Evolutionary conservation across 257 asterid genomes (phyloP), one percentile per base, ranked within the genome.

Genomic region (Primulina tabacum): DNA sequence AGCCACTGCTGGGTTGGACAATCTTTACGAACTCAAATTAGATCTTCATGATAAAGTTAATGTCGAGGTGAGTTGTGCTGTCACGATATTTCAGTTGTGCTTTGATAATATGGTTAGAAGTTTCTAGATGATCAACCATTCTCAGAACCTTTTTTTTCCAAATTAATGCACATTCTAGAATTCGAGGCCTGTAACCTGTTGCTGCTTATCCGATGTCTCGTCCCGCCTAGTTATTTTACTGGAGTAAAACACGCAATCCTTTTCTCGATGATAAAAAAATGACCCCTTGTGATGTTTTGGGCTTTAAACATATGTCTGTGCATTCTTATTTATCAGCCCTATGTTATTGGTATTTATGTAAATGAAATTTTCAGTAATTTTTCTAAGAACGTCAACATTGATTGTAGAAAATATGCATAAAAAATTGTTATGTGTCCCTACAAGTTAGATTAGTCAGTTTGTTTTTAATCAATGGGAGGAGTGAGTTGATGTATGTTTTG

Each of bases 21-120:
- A 80, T 38, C 84, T 77, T 0, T 89, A 87, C 61, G 91, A 87
- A 81, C 72, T 89, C 24, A 85, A 79, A 14, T 52, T 89, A 21
- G 79, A 85, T 70, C 91, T 89, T 20, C 79, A 65, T 4, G 93
- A 85, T 84, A 87, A 89, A 77, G 82, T 89, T 69, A 82, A 85
- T 61, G 85, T 80, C 52, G 68, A 83, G 67, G 93, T 89, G 76
- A 78, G 96, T 74, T 57, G 52, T 59, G 28, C 34, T 60, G 50
- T 32, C 38, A n/a, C 3, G 37, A 50, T 10, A 63, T 53, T 65
- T 7, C 53, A 3, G 58, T 40, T 17, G 20, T 63, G 14, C 34
- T 11, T 28, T 2, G 37, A 18, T 35, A 6, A 29, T 16, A 35
- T 5, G 55, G 55, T 47, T 16, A 50, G 57, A 50, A 43, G 21